Conservation (phyloP, 192 early-diverging fungal species). For the Backusella liffmaniae region DNA sequence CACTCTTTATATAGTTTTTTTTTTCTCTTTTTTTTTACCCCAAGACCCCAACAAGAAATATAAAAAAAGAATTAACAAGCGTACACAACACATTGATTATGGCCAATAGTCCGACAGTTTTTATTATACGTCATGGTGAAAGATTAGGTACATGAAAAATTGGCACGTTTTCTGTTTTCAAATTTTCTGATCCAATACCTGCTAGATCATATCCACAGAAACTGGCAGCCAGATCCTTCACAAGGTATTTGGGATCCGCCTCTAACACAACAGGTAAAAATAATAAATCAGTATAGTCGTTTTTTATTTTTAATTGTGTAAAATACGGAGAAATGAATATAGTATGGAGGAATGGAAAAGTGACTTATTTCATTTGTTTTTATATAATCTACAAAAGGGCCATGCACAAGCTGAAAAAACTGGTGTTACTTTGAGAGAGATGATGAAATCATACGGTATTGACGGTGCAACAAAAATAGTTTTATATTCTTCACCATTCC, state of each 20-base stretch:
- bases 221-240: slow-evolving; percentile 34
- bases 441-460: slow-evolving; percentile 16
- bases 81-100: background rate
- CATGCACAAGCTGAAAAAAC: slow-evolving; percentile 32
- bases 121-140: slow-evolving; percentile 39
- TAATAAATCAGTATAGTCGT: background rate
- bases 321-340: background rate
- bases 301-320: background rate
- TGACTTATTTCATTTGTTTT: background rate
- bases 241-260: slow-evolving; percentile 39
- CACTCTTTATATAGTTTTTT: slow-evolving; percentile 1
- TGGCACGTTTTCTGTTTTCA: background rate
- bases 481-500: slow-evolving; percentile 36
- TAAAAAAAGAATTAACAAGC: background rate
- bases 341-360: background rate
- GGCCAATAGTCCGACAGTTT: slow-evolving; percentile 24
- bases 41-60: background rate
- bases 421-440: slow-evolving; percentile 15
- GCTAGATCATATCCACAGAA: slow-evolving; percentile 31
- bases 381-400: slow-evolving; percentile 14
- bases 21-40: background rate
- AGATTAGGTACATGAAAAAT: slow-evolving; percentile 29
- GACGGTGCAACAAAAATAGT: slow-evolving; percentile 24
- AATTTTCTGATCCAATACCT: background rate
- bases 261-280: slow-evolving; percentile 18